phyloP scores from a whole-genome alignment of 495 filamentous ascomycete species.

The Talaromyces wortmannii region DNA sequence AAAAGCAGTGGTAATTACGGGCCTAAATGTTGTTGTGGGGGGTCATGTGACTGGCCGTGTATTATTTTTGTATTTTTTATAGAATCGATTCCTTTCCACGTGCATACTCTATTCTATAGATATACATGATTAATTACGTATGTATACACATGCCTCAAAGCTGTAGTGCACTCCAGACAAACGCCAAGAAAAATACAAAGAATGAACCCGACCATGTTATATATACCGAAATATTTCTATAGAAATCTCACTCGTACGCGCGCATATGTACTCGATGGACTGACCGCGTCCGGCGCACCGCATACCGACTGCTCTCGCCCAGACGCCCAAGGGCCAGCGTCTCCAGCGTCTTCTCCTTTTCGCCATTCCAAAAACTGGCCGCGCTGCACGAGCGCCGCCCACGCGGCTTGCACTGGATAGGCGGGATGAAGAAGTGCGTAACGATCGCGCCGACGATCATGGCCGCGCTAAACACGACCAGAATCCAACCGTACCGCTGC shows the following conservation, averaged over 20 bases:
- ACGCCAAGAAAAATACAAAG: too few relatives aligned
- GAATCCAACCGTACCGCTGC: slow-evolving; percentile 32
- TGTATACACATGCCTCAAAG: too few relatives aligned
- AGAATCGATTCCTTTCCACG: too few relatives aligned
- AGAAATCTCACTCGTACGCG: not conserved
- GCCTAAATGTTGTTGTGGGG: too few relatives aligned
- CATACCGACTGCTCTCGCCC: slow-evolving; percentile 33
- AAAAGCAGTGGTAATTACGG: too few relatives aligned
- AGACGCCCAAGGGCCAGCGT: slow-evolving; percentile 29
- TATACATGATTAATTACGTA: too few relatives aligned
- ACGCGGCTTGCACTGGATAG: slow-evolving; percentile 22
- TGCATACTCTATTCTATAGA: too few relatives aligned
- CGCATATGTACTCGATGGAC: slow-evolving; percentile 2
- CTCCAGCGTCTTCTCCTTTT: slow-evolving; percentile 34
- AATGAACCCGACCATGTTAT: too few relatives aligned
- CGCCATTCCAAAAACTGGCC: slow-evolving; percentile 23
- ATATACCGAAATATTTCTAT: not conserved
- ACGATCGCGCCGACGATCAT: slow-evolving; percentile 40
- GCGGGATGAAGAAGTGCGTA: slow-evolving; percentile 39
- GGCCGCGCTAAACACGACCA: slow-evolving; percentile 37
- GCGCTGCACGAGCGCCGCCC: slow-evolving; percentile 1
- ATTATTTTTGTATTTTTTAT: too few relatives aligned
- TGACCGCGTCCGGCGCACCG: slow-evolving; percentile 10
- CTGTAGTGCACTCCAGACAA: too few relatives aligned
- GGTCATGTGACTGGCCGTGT: too few relatives aligned